A percentile compares a stretch with the other conserved stretches of the same genome.
These are phyloP conservation scores for Cercospora zeae-maydis DNA, from an alignment of 2,329 filamentous ascomycete genomes.

Conservation along the genomic window DNA sequence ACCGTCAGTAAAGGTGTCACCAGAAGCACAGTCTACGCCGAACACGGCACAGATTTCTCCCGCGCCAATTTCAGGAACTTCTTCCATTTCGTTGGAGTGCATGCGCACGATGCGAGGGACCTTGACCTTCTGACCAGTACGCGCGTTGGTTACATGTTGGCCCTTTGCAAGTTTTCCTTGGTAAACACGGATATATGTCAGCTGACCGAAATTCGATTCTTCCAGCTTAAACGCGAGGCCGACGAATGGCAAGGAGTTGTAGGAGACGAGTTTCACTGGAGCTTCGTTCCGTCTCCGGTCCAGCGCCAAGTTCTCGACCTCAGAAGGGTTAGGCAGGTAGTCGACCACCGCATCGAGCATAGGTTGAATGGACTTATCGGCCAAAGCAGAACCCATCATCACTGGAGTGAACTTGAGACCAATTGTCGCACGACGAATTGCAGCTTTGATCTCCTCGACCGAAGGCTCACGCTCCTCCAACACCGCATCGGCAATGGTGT, in stretches of 20 bases:
- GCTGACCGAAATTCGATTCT: constrained; percentile 96
- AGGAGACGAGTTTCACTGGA: constrained; percentile 81
- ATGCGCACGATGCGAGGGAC: constrained; percentile 96
- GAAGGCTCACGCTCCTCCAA: constrained; percentile 81
- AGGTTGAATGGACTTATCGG: constrained; percentile 90
- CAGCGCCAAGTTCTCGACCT: constrained; percentile 85
- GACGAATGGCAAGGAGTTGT: constrained; percentile 90
- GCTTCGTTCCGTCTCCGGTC: constrained; percentile 77
- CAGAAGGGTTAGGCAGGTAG: constrained; percentile 85
- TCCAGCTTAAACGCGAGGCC: constrained; percentile 98
- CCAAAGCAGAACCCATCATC: constrained; percentile 91
- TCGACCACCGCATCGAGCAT: constrained; percentile 97
- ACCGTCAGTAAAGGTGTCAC: constrained; percentile 96
- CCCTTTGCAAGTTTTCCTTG: constrained; percentile 88
- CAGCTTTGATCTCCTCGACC: constrained; percentile 79
- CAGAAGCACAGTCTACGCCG: constrained; percentile 94
- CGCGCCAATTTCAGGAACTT: constrained; percentile 84
- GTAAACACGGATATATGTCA: constrained; percentile 98
- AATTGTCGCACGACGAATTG: constrained; percentile 89
- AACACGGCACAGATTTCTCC: constrained; percentile 99
- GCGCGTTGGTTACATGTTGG: constrained; percentile 86
- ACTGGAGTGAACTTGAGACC: constrained; percentile 87
- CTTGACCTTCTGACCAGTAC: constrained; percentile 92
- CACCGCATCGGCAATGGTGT: constrained; percentile 94
- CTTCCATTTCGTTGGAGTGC: constrained; percentile 99